These are phyloP conservation scores for Paratinospora sagittata DNA, from an alignment of 164 flowering plant species.

Conservation along the genomic window DNA sequence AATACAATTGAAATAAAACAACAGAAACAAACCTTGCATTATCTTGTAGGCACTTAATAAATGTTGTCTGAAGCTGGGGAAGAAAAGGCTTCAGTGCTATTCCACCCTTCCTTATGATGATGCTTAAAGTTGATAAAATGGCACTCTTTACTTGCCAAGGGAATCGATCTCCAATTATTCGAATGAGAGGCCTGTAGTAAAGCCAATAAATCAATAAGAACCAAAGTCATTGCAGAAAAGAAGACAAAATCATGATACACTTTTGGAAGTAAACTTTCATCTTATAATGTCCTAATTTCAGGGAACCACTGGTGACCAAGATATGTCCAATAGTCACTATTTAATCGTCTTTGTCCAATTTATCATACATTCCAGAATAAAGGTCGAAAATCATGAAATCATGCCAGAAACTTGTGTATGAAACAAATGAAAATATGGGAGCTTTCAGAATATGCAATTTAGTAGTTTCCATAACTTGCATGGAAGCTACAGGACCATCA, in stretches of 20 bases:
- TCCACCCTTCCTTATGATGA: slow-evolving; percentile 86
- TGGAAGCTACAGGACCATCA: background rate
- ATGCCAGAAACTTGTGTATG: background rate
- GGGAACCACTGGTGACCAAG: background rate
- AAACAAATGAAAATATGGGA: background rate
- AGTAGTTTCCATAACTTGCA: background rate
- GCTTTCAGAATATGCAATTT: background rate
- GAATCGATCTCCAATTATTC: slow-evolving; percentile 93
- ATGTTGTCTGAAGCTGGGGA: slow-evolving; percentile 99
- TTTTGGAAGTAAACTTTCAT: background rate
- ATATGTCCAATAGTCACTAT: background rate
- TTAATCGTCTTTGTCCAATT: background rate
- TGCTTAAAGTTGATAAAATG: slow-evolving; percentile 75
- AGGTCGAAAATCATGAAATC: no score
- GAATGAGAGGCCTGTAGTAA: slow-evolving; percentile 82
- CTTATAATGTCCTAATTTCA: background rate
- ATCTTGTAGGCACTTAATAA: slow-evolving; percentile 91
- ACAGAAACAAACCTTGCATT: slow-evolving; percentile 59
- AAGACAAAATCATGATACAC: background rate
- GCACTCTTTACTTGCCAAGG: slow-evolving; percentile 99
- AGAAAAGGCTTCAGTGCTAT: slow-evolving; percentile 94
- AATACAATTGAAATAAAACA: background rate
- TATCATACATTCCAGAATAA: no score
- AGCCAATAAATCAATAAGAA: slow-evolving; percentile 2
- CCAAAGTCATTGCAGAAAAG: background rate